Conservation (phyloP, 2,329 filamentous ascomycete species). For the Penicillium sp. region DNA sequence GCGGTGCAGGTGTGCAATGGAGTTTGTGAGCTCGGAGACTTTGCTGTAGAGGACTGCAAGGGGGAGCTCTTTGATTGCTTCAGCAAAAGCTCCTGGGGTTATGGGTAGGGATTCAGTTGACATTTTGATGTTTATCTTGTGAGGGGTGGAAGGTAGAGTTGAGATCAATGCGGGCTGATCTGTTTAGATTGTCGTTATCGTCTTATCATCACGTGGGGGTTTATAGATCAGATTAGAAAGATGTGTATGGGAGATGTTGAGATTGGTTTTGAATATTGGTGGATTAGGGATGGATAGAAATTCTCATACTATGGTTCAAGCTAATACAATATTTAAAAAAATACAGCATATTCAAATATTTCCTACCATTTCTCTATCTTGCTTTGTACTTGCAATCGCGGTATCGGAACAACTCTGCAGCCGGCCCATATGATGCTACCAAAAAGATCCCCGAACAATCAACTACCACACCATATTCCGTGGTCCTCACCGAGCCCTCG, state of each 20-base stretch:
- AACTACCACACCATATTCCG: background rate
- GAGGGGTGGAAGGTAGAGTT: background rate
- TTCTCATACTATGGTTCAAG: background rate
- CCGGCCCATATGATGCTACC: slow-evolving; percentile 2
- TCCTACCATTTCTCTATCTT: background rate
- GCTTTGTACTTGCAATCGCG: background rate
- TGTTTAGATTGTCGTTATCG: slow-evolving; percentile 12
- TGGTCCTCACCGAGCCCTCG: background rate
- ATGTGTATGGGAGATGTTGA: background rate
- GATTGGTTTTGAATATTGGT: background rate
- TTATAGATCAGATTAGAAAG: background rate
- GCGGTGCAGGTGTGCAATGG: slow-evolving; percentile 55
- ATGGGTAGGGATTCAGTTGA: slow-evolving; percentile 51
- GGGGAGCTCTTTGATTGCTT: slow-evolving; percentile 58
- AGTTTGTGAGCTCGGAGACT: slow-evolving; percentile 60
- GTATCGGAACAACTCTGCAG: slow-evolving; percentile 7
- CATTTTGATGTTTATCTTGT: slow-evolving; percentile 39
- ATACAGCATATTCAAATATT: background rate
- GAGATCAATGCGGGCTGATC: background rate
- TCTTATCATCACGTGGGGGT: slow-evolving; percentile 20
- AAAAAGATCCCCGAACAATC: slow-evolving; percentile 16
- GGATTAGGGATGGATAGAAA: background rate
- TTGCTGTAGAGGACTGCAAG: slow-evolving; percentile 60
- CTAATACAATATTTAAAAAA: background rate
- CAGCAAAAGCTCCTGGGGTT: slow-evolving; percentile 50